These are phyloP conservation scores for Tephrocybe sp. DNA, from an alignment of 768 basidiomycete genomes.

Conservation along the genomic window DNA sequence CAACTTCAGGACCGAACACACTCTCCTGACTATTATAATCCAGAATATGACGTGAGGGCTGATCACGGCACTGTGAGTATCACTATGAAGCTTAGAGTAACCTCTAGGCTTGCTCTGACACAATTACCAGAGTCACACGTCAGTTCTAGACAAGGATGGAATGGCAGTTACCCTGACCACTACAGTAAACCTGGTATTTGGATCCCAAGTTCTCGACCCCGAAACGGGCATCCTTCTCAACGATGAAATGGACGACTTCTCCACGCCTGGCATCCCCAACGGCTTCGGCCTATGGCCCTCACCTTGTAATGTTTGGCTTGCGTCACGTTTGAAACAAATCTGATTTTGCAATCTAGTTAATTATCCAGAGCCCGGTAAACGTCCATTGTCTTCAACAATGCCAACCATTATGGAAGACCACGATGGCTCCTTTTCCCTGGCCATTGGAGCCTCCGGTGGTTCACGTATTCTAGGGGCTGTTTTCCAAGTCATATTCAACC, in stretches of 20 bases:
- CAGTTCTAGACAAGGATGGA: slow-evolving; percentile 78
- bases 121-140: slow-evolving; percentile 76
- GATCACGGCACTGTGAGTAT: slow-evolving; percentile 86
- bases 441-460: slow-evolving; percentile 87
- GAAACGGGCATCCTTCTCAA: slow-evolving; percentile 89
- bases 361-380: slow-evolving; percentile 85
- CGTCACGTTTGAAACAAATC: too few species aligned
- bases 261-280: slow-evolving; percentile 81
- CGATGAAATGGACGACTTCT: slow-evolving; percentile 96
- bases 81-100: background rate
- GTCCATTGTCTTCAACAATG: slow-evolving; percentile 83
- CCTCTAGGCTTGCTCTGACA: background rate
- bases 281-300: slow-evolving; percentile 82
- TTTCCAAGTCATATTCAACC: slow-evolving; percentile 76
- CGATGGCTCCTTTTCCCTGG: slow-evolving; percentile 72
- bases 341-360: slow-evolving; percentile 64
- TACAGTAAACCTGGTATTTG: slow-evolving; percentile 89
- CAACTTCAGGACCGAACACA: slow-evolving; percentile 75
- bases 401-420: slow-evolving; percentile 79
- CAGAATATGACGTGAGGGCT: slow-evolving; percentile 69
- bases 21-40: slow-evolving; percentile 78
- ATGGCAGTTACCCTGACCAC: slow-evolving; percentile 88
- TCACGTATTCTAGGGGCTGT: slow-evolving; percentile 80
- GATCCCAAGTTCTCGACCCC: slow-evolving; percentile 83
- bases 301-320: too few species aligned